Conservation (phyloP, 1,284 basidiomycete genomes). For the Cystobasidium slooffiae region DNA sequence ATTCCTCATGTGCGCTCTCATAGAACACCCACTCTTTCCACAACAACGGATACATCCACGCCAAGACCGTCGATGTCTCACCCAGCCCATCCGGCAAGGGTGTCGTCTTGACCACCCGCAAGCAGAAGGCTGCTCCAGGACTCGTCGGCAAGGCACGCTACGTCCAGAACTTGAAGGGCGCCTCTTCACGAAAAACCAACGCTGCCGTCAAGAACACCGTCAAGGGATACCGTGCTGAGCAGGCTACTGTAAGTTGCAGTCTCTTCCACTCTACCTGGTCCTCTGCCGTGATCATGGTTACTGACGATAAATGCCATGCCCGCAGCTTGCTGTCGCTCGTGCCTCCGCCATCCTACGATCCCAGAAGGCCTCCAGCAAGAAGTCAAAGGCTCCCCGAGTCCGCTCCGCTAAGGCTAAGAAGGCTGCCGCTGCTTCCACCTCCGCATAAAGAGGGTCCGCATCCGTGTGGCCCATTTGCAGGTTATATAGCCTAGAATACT, state of each 20-base stretch:
- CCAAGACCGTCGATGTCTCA: constrained; percentile 42
- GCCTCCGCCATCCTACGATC: constrained; percentile 26
- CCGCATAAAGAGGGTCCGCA: constrained; percentile 15
- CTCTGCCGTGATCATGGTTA: neutral
- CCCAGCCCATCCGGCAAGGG: constrained; percentile 37
- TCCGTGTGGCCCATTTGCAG: too few relatives aligned
- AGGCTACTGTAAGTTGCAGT: constrained; percentile 26
- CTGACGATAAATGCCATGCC: neutral
- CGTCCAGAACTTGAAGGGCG: constrained; percentile 30
- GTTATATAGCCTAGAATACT: neutral
- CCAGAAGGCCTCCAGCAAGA: constrained; percentile 32
- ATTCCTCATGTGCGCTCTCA: neutral
- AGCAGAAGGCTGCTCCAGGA: constrained; percentile 14
- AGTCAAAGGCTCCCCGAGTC: too few relatives aligned
- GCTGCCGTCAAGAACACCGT: constrained; percentile 21
- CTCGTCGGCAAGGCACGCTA: constrained; percentile 33
- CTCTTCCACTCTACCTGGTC: neutral
- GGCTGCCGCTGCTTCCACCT: constrained; percentile 39
- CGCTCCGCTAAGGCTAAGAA: constrained; percentile 19
- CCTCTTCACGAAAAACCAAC: constrained; percentile 30
- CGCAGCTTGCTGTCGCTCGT: constrained; percentile 39
- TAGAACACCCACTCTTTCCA: constrained; percentile 44
- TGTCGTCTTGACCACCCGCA: constrained; percentile 40
- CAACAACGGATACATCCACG: constrained; percentile 36
- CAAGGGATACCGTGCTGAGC: constrained; percentile 35